Evolutionary conservation across 495 filamentous ascomycete genomes (phyloP), one percentile per base, ranked within the genome.

Genomic region (Hyaloscypha hepaticicola): DNA sequence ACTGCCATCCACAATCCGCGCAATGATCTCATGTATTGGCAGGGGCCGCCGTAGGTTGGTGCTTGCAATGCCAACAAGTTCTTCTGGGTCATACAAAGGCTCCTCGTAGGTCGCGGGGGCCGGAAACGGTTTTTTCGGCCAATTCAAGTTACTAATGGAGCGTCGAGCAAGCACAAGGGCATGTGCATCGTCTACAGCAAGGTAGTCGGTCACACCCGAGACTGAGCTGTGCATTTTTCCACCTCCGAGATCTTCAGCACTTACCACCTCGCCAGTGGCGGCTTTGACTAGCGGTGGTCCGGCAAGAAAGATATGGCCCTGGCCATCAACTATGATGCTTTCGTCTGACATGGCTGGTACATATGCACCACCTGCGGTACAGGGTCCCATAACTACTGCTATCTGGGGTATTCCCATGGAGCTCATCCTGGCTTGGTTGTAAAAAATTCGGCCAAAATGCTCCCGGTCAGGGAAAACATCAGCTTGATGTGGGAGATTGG

Each of bases 281-380:
- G 95, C 95, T 78, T 97, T 97, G 57, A 99, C 96, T 5, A 99
- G 83, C 0, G 95, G 96, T 21, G 95, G 95, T 0, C 95, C 95
- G 5, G 96, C 95, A 0, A 99, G 85, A 78, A 98, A 99, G 68
- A 99, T 97, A 50, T 95, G 95, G 11, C 96, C 95, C 69, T 97
- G 92, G 31, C 93, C 90, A 70, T 90, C 85, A 45, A 99, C 95
- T 65, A 99, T 99, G 71, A 99, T 97, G 66, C 87, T 90, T 81
- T 98, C 95, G 72, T 98, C 96, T 62, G 90, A 94, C 95, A 99
- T 99, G 57, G 89, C 88, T 1, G 95, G 95, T 19, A 98, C 93
- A 74, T 99, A 99, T 25, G 95, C 95, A 31, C 95, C 95, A 58
- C 95, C 95, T 0, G 93, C 93, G 0, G 93, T 96, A 76, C 93